A percentile compares a stretch with the other conserved stretches of the same genome.
Conservation (phyloP, 257 asterid genomes). For the Solanum pimpinellifolium region DNA sequence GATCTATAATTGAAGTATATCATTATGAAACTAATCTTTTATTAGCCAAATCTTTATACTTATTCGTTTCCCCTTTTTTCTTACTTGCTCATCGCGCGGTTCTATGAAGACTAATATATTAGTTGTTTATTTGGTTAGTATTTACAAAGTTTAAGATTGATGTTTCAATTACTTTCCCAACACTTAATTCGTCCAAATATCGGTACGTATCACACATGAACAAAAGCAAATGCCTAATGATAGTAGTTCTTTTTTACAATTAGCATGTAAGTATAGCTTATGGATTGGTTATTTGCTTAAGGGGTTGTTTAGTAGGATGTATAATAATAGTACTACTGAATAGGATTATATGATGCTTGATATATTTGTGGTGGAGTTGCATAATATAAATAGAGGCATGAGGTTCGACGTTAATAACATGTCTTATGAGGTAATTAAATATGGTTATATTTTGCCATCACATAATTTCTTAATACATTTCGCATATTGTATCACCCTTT, state of each 20-base stretch:
- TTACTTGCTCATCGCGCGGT: background rate
- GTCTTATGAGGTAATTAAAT: conserved; percentile 65
- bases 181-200: background rate
- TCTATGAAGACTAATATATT: background rate
- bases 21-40: too few relatives aligned
- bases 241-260: background rate
- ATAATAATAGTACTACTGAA: background rate
- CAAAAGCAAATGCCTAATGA: background rate
- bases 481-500: background rate
- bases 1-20: too few relatives aligned
- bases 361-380: conserved; percentile 58
- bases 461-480: background rate
- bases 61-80: background rate
- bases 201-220: background rate
- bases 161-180: background rate
- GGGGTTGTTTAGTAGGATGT: background rate
- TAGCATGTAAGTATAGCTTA: background rate
- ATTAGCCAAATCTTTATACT: background rate
- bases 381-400: conserved; percentile 78
- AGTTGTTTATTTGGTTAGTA: background rate
- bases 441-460: background rate
- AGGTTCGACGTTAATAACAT: conserved; percentile 88
- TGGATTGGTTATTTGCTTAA: background rate
- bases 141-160: background rate
- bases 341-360: conserved; percentile 58